Percentiles rank a stretch among this genome's conserved stretches.
phyloP scores from a whole-genome alignment of 2,329 filamentous ascomycete genomes.

The Fusarium anguioides region DNA sequence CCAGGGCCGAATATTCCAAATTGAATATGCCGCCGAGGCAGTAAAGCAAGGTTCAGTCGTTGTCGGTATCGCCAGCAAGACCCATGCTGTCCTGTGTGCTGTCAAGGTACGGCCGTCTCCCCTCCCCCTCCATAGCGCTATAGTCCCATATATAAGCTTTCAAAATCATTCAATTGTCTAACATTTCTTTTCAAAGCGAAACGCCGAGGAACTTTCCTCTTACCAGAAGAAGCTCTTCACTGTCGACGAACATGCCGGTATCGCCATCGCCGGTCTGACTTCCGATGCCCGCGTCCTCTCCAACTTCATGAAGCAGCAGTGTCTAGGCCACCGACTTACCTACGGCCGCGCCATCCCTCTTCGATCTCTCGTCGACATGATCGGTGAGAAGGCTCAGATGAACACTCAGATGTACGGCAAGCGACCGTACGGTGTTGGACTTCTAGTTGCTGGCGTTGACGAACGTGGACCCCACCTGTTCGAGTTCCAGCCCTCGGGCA shows the following conservation, averaged over 20 bases:
- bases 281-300: constrained; percentile 98
- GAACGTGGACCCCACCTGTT: constrained; percentile 95
- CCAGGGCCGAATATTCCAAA: constrained; percentile 99
- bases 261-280: constrained; percentile 95
- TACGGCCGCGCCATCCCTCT: constrained; percentile 95
- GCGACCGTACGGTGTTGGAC: constrained; percentile 93
- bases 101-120: constrained; percentile 77
- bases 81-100: constrained; percentile 93
- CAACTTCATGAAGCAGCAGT: constrained; percentile 99
- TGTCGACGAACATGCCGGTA: constrained; percentile 93
- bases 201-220: constrained; percentile 98
- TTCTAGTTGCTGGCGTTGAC: constrained; percentile 93
- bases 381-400: constrained; percentile 95
- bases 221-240: constrained; percentile 99
- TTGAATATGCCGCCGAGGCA: constrained; percentile 98
- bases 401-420: constrained; percentile 99
- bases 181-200: constrained; percentile 71
- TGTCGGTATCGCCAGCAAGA: constrained; percentile 97
- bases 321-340: constrained; percentile 92
- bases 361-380: constrained; percentile 88
- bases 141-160: constrained; percentile 15
- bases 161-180: constrained; percentile 5
- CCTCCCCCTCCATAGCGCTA: constrained; percentile 15
- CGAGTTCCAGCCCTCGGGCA: constrained; percentile 95
- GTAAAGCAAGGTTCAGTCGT: constrained; percentile 99